Evolutionary conservation across 768 basidiomycete genomes (phyloP).

Genomic region (Leccinum uliginosum): DNA sequence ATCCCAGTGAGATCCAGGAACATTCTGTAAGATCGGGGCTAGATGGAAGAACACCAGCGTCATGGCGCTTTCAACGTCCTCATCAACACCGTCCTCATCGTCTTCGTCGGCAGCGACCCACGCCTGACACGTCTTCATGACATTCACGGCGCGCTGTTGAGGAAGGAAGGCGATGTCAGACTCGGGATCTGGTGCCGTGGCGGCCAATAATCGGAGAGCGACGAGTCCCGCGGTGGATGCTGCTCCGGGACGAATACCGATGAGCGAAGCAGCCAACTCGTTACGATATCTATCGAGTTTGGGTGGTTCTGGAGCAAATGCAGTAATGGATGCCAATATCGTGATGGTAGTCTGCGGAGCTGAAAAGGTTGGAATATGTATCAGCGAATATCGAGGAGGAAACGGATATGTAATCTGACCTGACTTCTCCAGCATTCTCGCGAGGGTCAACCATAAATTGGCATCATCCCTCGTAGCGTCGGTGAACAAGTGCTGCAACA

Average conservation of each 20-base stretch:
- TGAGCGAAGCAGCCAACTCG: constrained; percentile 78
- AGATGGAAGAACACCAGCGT: constrained; percentile 69
- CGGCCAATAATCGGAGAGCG: constrained; percentile 62
- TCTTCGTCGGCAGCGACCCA: constrained; percentile 65
- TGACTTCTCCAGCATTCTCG: constrained; percentile 55
- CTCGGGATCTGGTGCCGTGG: constrained; percentile 72
- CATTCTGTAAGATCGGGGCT: constrained; percentile 83
- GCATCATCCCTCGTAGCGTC: constrained; percentile 61
- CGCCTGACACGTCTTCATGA: constrained; percentile 77
- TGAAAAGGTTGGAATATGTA: constrained; percentile 24
- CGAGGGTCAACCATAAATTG: constrained; percentile 74
- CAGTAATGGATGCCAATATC: constrained; percentile 57
- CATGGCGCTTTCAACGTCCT: constrained; percentile 76
- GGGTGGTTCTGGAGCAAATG: constrained; percentile 61
- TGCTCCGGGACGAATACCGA: constrained; percentile 58
- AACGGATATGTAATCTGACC: constrained; percentile 39
- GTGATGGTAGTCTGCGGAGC: constrained; percentile 69
- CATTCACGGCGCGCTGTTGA: constrained; percentile 78
- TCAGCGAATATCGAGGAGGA: background rate
- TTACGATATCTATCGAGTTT: constrained; percentile 80
- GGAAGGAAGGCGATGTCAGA: constrained; percentile 83
- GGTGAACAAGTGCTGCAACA: constrained; percentile 57
- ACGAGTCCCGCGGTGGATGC: constrained; percentile 69
- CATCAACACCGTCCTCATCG: constrained; percentile 59
- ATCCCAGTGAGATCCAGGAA: constrained; percentile 89